Evolutionary conservation across 768 basidiomycete genomes (phyloP).

Genomic region (Tulasnella sp.): DNA sequence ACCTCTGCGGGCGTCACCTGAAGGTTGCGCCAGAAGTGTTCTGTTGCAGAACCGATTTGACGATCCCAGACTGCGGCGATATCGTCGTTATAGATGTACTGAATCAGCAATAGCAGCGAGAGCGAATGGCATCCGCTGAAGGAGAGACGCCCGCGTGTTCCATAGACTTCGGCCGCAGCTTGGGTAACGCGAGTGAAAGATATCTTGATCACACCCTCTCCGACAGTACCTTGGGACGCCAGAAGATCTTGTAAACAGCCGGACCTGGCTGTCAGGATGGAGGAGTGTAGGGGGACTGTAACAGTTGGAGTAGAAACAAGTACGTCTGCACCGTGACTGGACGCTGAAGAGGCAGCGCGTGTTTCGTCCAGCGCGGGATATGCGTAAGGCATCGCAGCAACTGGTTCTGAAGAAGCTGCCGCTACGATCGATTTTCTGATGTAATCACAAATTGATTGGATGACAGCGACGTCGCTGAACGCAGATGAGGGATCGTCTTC

Average conservation of each 20-base stretch:
- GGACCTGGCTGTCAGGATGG: slow-evolving; percentile 19
- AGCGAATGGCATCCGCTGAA: slow-evolving; percentile 53
- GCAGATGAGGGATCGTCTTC: not conserved
- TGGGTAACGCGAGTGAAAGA: not conserved
- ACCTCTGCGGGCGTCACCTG: slow-evolving; percentile 37
- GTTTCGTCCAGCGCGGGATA: not conserved
- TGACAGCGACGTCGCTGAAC: not conserved
- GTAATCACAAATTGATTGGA: not conserved
- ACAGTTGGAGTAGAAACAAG: slow-evolving; percentile 16
- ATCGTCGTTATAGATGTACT: slow-evolving; percentile 84
- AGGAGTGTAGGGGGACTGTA: slow-evolving; percentile 19
- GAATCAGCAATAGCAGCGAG: slow-evolving; percentile 60
- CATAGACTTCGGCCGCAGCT: not conserved
- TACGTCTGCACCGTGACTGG: slow-evolving; percentile 20
- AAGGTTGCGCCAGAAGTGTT: slow-evolving; percentile 31
- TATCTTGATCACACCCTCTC: not conserved
- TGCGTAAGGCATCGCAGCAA: not conserved
- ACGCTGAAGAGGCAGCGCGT: slow-evolving; percentile 4
- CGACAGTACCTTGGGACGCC: not conserved
- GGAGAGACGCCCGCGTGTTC: slow-evolving; percentile 24
- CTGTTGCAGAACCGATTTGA: slow-evolving; percentile 42
- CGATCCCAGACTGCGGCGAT: slow-evolving; percentile 77
- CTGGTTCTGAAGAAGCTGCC: too few relatives aligned
- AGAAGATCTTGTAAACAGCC: slow-evolving; percentile 10
- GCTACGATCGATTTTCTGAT: not conserved